phyloP scores from a whole-genome alignment of 768 basidiomycete species.

The Serendipita sp. region DNA sequence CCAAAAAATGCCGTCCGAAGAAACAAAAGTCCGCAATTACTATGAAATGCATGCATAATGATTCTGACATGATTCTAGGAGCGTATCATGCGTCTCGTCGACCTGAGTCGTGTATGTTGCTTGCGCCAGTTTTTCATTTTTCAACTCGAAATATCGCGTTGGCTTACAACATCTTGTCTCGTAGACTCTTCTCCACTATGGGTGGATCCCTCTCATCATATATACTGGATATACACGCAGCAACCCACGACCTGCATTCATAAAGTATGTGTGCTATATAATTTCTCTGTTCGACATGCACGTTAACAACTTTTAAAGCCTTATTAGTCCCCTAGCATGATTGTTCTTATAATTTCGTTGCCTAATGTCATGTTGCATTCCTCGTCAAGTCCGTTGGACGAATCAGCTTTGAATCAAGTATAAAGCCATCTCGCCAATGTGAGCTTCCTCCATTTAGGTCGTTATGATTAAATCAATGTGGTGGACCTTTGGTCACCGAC shows the following conservation, averaged over 20 bases:
- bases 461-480: slow-evolving; percentile 12
- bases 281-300: background rate
- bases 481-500: slow-evolving; percentile 8
- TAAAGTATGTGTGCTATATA: slow-evolving; percentile 54
- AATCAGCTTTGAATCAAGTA: background rate
- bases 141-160: background rate
- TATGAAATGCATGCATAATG: background rate
- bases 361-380: background rate
- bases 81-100: slow-evolving; percentile 64
- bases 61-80: slow-evolving; percentile 32
- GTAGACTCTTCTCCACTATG: slow-evolving; percentile 81
- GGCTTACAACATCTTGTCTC: background rate
- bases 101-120: slow-evolving; percentile 57
- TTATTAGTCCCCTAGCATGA: slow-evolving; percentile 88
- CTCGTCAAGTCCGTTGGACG: background rate
- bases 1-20: slow-evolving; percentile 64
- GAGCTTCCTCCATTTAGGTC: background rate
- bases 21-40: slow-evolving; percentile 50
- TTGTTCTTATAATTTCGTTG: slow-evolving; percentile 13
- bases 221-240: slow-evolving; percentile 87
- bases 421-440: slow-evolving; percentile 5
- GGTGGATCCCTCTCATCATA: slow-evolving; percentile 93
- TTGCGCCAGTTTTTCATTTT: background rate
- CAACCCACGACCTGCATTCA: slow-evolving; percentile 85
- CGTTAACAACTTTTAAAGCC: slow-evolving; percentile 27